Evolutionary conservation across 2,329 filamentous ascomycete genomes (phyloP), one percentile per base, ranked within the genome.

Genomic region (Calonectria montana): DNA sequence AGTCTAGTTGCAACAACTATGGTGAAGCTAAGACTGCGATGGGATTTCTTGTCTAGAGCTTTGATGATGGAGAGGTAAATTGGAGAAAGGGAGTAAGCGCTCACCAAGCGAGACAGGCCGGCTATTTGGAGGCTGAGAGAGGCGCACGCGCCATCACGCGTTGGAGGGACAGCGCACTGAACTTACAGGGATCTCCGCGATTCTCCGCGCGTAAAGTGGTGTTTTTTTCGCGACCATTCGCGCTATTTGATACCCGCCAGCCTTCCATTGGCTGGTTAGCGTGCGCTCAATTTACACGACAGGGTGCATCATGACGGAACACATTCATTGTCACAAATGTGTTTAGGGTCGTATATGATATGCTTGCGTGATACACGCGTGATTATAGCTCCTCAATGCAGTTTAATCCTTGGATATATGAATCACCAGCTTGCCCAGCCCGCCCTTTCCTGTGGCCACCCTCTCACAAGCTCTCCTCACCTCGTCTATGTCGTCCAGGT

Each of bases 401-500:
- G 23, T 27, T 25, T 55, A 66, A 59, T 50, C 66, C 27, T 43
- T 15, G n/a, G 57, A 74, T 55, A 79, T 73, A 25, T 68, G 77
- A 67, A 81, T 67, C n/a, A 81, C 77, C 53, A 81, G 57, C 72
- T 78, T 81, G 0, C 80, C 80, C 16, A 77, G 23, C 4, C 80
- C 79, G 3, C 79, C 79, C 57, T 81, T 81, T 0, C 78, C 74
- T 4, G 41, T 72, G 0, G 35, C 13, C 29, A 87, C 83, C 75
- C 83, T 80, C 10, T 83, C 81, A 66, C 85, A 87, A 2, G 79
- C 86, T 65, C 74, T 75, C 73, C 83, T 81, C 9, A 90, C 82
- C 2, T 78, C 83, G 12, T 85, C 82, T 13, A 89, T 71, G 70
- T 90, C 84, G 7, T 81, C 78, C 31, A 89, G 73, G 10, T 84